Percentiles rank a stretch among this genome's conserved stretches.
Conservation (phyloP, 257 asterid genomes). For the Ocimum tenuiflorum region DNA sequence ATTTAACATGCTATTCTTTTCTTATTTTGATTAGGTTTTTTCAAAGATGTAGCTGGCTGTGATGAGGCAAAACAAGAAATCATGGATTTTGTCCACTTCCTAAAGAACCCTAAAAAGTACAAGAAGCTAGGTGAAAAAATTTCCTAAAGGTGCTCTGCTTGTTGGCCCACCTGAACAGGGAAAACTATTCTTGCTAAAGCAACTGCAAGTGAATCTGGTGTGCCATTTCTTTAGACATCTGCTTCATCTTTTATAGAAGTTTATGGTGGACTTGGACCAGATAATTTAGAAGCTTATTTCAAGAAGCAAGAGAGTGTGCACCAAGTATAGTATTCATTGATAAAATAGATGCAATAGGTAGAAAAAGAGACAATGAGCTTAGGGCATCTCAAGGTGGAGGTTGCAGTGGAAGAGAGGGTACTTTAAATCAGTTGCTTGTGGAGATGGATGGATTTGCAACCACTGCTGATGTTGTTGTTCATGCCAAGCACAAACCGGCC, state of each 20-base stretch:
- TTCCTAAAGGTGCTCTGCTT: conserved; percentile 84
- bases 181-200: conserved; percentile 93
- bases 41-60: conserved; percentile 95
- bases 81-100: conserved; percentile 94
- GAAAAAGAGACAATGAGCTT: conserved; percentile 73
- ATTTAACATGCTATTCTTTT: conserved; percentile 9
- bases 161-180: conserved; percentile 95
- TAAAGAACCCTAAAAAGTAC: conserved; percentile 79
- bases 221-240: conserved; percentile 78
- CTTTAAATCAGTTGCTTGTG: conserved; percentile 85
- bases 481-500: conserved; percentile 93
- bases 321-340: conserved; percentile 90
- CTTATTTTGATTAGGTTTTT: conserved; percentile 46
- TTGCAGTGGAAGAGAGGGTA: conserved; percentile 69
- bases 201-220: conserved; percentile 88
- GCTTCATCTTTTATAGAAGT: conserved; percentile 87
- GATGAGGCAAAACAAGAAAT: conserved; percentile 95
- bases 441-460: conserved; percentile 96
- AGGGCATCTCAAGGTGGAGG: conserved; percentile 52
- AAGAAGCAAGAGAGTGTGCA: conserved; percentile 82
- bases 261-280: conserved; percentile 90
- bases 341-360: conserved; percentile 88
- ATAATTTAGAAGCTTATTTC: conserved; percentile 75
- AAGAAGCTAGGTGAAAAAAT: conserved; percentile 81
- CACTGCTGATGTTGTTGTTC: conserved; percentile 78